Evolutionary conservation across 192 early-diverging fungal genomes (phyloP), one percentile per base, ranked within the genome.

Genomic region (Haplosporangium gracile): DNA sequence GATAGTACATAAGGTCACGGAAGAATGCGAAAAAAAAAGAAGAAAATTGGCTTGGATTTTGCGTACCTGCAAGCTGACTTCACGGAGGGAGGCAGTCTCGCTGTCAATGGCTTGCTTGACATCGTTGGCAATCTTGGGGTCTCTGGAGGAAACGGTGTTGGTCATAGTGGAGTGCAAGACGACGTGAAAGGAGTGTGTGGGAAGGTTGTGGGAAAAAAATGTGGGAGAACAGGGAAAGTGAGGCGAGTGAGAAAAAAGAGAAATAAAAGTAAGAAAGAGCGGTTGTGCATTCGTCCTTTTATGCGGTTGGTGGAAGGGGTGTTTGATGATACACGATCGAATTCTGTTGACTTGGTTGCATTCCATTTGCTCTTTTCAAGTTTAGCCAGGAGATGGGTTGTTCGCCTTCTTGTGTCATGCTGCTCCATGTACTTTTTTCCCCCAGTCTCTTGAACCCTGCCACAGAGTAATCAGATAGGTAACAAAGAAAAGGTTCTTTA

Each of bases 51-150:
- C 18, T 0, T 24, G 22, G 10, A 34, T 29, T 26, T 20, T 9
- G 51, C 26, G 0, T 76, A 85, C 83, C 78, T 85, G 45, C 7
- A 85, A 57, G 34, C 83, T 85, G 70, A 85, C 39, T 53, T 80
- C 74, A 36, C 83, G 77, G 68, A 85, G 83, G 1, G 83, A 76
- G 13, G 42, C 73, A 6, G 47, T 72, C 29, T 72, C 42, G 26
- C 40, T 57, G 5, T 85, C 83, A 39, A 85, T 80, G 26, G 83
- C 78, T 32, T 80, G 51, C 34, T 80, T 80, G 74, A 80, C 49
- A 16, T 76, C 78, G 7, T 70, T n/a, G 51, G 69, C 73, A 43
- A 79, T 79, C 53, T 79, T 42, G 68, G 55, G 78, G 15, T 40
- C 34, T 70, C 39, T 57, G 34, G 76, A 18, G 29, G 22, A 26